Evolutionary conservation across 139 green algal species (phyloP), one percentile per base, ranked within the genome.

Genomic region (Chlorella sp.): DNA sequence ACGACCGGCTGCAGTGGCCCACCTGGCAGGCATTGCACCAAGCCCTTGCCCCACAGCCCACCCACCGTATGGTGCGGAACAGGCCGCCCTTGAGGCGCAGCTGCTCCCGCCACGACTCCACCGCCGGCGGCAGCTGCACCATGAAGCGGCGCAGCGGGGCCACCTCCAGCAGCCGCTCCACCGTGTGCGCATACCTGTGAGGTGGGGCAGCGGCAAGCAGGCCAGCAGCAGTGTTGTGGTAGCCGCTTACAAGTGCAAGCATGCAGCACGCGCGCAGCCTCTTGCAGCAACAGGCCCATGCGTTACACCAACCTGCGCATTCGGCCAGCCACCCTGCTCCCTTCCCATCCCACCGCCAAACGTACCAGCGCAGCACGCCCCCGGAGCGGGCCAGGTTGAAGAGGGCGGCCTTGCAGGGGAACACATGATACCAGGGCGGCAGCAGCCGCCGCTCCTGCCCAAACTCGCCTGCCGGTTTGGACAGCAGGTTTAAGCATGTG

Each of bases 351-450:
- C 9, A 3, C 28, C 13, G 41, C 26, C 73, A 1, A 13, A 46
- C 73, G 11, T 19, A 80, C 73, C 73, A 80, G 46, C 46, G 46
- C 73, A 80, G 73, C n/a, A 80, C 14, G 73, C 73, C 73, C 6
- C 73, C 73, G 0, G 73, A 62, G 32, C 73, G 73, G 3, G 73
- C 20, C 41, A 92, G 54, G 81, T 90, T 72, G 67, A 76, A 70
- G 11, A 92, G 80, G 3, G 89, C 89, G 17, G 89, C 86, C 64
- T 88, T 80, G 84, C 89, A 92, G 30, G 76, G 73, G 73, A 89
- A 83, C 1, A 92, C 64, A 8, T 85, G 58, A 79, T 92, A 92
- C 26, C 65, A 67, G 11, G 41, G 19, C 14, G 80, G 84, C 48
- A 92, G 70, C 73, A 92, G 76, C 41, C 80, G 72, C 62, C 46